These are phyloP conservation scores for Exophiala bonariae DNA, from an alignment of 2,329 filamentous ascomycete genomes.

Conservation along the genomic window DNA sequence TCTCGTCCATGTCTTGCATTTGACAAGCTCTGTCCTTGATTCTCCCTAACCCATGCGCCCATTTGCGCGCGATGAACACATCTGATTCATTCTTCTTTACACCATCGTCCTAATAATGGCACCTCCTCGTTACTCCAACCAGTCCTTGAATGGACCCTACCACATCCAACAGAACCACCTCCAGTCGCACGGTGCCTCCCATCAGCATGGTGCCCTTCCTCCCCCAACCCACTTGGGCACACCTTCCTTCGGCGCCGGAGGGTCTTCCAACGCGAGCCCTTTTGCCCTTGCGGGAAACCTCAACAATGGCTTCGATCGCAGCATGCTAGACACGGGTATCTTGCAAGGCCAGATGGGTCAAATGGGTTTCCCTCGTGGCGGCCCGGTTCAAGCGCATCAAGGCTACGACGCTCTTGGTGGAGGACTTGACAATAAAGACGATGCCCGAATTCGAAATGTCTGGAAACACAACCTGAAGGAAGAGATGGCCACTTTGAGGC, in stretches of 20 bases:
- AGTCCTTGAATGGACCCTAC: conserved; percentile 60
- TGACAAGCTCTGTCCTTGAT: background rate
- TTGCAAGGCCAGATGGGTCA: conserved; percentile 84
- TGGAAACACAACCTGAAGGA: conserved; percentile 90
- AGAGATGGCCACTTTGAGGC: conserved; percentile 82
- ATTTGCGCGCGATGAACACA: conserved; percentile 14
- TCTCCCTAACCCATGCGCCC: background rate
- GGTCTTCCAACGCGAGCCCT: conserved; percentile 24
- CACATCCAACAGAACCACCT: conserved; percentile 55
- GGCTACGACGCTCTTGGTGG: conserved; percentile 26
- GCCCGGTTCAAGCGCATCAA: conserved; percentile 62
- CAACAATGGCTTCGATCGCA: conserved; percentile 54
- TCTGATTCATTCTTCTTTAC: conserved; percentile 5
- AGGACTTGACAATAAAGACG: conserved; percentile 46
- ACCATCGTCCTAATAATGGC: conserved; percentile 48
- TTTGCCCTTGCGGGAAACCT: conserved; percentile 45
- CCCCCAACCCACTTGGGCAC: conserved; percentile 63
- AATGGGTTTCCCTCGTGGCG: conserved; percentile 81
- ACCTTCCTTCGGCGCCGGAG: conserved; percentile 64
- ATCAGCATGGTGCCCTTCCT: conserved; percentile 50
- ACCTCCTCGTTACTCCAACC: conserved; percentile 60
- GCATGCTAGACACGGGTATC: conserved; percentile 51
- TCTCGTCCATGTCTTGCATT: background rate
- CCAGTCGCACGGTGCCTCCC: conserved; percentile 41
- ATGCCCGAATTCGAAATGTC: conserved; percentile 88